Percentiles rank a stretch among this genome's conserved stretches.
These are phyloP conservation scores for Iodosphaeria phyllophila DNA, from an alignment of 2,329 filamentous ascomycete species.

Conservation along the genomic window DNA sequence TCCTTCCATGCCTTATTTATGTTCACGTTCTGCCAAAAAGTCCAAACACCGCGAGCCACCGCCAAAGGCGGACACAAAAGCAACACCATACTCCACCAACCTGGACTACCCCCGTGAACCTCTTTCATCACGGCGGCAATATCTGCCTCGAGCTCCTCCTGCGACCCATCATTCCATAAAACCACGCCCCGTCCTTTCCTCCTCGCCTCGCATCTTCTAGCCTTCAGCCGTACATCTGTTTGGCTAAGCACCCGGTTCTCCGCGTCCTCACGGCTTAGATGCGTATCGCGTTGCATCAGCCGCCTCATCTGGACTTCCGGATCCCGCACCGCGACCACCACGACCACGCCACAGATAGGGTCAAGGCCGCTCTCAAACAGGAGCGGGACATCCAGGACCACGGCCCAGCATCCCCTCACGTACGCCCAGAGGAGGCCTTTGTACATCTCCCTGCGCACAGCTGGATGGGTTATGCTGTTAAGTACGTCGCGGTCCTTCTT, in stretches of 20 bases:
- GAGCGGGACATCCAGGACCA: constrained; percentile 80
- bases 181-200: constrained; percentile 52
- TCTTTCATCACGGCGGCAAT: constrained; percentile 46
- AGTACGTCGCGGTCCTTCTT: constrained; percentile 56
- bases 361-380: constrained; percentile 84
- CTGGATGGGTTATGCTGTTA: constrained; percentile 85
- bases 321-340: constrained; percentile 74
- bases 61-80: constrained; percentile 59
- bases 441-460: constrained; percentile 70
- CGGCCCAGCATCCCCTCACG: constrained; percentile 62
- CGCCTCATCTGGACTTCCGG: constrained; percentile 67
- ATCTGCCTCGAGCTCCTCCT: constrained; percentile 47
- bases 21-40: constrained; percentile 50
- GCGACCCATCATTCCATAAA: constrained; percentile 75
- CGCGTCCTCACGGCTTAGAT: constrained; percentile 72
- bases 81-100: constrained; percentile 68
- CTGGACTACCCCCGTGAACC: constrained; percentile 44
- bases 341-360: constrained; percentile 61
- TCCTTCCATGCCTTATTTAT: constrained; percentile 55
- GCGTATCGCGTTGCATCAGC: constrained; percentile 54
- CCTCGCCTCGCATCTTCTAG: constrained; percentile 49
- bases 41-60: constrained; percentile 47
- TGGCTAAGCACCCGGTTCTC: constrained; percentile 74
- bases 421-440: constrained; percentile 55
- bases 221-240: constrained; percentile 72